Conservation (phyloP, 2,329 filamentous ascomycete genomes). For the Fusarium citri region DNA sequence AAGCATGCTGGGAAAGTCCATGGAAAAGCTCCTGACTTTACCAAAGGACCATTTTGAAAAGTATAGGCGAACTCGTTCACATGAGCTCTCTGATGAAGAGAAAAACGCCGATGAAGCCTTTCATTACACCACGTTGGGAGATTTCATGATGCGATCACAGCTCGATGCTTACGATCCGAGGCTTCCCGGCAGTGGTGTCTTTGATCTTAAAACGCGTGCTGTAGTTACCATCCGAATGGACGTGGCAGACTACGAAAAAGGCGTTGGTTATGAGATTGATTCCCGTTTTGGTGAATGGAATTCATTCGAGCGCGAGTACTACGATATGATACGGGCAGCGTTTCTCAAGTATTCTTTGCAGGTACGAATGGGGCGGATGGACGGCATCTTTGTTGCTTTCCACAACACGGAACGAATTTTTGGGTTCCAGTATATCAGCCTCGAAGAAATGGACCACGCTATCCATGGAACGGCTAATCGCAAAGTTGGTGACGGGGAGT, state of each 20-base stretch:
- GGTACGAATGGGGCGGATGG: conserved; percentile 97
- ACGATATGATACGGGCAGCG: conserved; percentile 93
- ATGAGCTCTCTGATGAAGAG: conserved; percentile 77
- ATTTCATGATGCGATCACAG: conserved; percentile 95
- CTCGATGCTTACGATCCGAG: conserved; percentile 89
- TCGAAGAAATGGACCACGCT: conserved; percentile 88
- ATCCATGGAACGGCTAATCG: conserved; percentile 82
- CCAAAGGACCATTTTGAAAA: conserved; percentile 86
- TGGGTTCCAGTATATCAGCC: conserved; percentile 92
- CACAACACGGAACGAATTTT: conserved; percentile 97
- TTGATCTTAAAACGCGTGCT: conserved; percentile 94
- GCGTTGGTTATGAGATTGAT: conserved; percentile 88
- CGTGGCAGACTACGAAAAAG: conserved; percentile 74
- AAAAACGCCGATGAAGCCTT: conserved; percentile 80
- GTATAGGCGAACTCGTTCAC: conserved; percentile 77
- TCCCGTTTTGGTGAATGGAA: conserved; percentile 81
- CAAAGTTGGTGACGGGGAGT: conserved; percentile 82
- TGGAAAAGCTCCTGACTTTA: conserved; percentile 94
- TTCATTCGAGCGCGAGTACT: conserved; percentile 95
- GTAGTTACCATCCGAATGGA: conserved; percentile 95
- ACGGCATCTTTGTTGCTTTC: conserved; percentile 96
- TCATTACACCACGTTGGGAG: conserved; percentile 86
- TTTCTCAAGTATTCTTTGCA: conserved; percentile 98
- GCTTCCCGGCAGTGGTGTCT: conserved; percentile 91
- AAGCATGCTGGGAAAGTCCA: conserved; percentile 91